Base-by-base conservation (phyloP, 139 green algal genomes). In the Spirogloea muscicola region DNA sequence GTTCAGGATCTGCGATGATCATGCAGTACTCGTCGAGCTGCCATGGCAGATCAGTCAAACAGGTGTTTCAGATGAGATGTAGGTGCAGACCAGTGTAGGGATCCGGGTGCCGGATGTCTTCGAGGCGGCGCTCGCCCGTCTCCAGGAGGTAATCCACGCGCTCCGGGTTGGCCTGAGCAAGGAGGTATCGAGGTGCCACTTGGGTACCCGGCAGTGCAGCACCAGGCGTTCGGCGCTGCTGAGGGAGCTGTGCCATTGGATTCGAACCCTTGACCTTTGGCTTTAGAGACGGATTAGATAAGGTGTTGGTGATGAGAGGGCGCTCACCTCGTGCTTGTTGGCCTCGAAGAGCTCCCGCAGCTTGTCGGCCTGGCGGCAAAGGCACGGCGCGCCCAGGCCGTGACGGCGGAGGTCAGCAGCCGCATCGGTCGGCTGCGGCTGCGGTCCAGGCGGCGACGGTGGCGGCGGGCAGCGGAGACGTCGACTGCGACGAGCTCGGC, bases 81-180 rank as follows among this genome's bases (percentile, higher is more conserved):
- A n/a, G n/a, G n/a, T 62, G n/a, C n/a, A n/a, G n/a, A 62, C 52
- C 52, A 39, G 52, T 62, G 52, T 62, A 62, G 6, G 40, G 9
- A 7, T 62, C 52, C 6, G 52, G 52, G 7, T 62, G 52, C 7
- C 40, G 52, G 9, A 43, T 62, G 7, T 38, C 52, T 33, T 33
- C 37, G 40, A 62, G 52, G 38, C 40, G 38, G 7, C 31, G 7
- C 52, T 62, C 52, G 7, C 52, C 52, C 31, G 52, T 33, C 5
- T 31, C 37, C 37, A 62, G 7, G 6, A 62, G 9, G 6, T 33
- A 33, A 31, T 62, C 52, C 5, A 62, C 40, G 6, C 52, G 6
- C 52, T 6, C 5, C 7, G 18, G 7, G 40, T 62, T 33, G 6
- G 6, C 40, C 52, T 62, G 52, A 7, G 40, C 40, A n/a, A n/a